These are phyloP conservation scores for Pilatotrama ljubarskyi DNA, from an alignment of 768 basidiomycete species.

Conservation along the genomic window DNA sequence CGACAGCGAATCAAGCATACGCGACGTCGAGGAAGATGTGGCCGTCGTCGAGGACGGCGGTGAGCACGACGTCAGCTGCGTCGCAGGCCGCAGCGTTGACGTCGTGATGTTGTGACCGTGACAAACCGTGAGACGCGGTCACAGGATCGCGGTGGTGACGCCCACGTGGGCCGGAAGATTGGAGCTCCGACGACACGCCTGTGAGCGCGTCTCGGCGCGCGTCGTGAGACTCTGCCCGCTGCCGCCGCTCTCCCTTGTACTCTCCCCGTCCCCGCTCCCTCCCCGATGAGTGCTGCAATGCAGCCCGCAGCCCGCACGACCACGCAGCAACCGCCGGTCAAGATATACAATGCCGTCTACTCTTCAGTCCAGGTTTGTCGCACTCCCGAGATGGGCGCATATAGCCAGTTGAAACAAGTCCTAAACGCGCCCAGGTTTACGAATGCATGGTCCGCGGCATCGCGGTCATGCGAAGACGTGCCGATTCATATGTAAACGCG, in stretches of 20 bases:
- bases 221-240: constrained; percentile 24
- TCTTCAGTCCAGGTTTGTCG: constrained; percentile 79
- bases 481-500: constrained; percentile 96
- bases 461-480: constrained; percentile 95
- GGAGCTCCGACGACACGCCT: constrained; percentile 26
- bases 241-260: constrained; percentile 20
- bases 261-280: background rate
- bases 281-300: constrained; percentile 25
- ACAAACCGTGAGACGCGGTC: constrained; percentile 14
- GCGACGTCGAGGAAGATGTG: background rate
- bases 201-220: constrained; percentile 28
- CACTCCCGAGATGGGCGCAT: constrained; percentile 8
- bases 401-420: constrained; percentile 20
- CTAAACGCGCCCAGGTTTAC: constrained; percentile 64
- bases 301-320: constrained; percentile 31
- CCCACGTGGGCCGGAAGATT: constrained; percentile 20
- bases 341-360: constrained; percentile 93
- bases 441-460: constrained; percentile 99
- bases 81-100: background rate
- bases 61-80: constrained; percentile 12
- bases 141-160: constrained; percentile 25
- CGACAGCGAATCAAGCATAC: background rate
- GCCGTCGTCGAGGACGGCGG: background rate
- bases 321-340: constrained; percentile 49
- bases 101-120: constrained; percentile 5